phyloP scores from a whole-genome alignment of 2,329 filamentous ascomycete species.

The Periconia sp. region DNA sequence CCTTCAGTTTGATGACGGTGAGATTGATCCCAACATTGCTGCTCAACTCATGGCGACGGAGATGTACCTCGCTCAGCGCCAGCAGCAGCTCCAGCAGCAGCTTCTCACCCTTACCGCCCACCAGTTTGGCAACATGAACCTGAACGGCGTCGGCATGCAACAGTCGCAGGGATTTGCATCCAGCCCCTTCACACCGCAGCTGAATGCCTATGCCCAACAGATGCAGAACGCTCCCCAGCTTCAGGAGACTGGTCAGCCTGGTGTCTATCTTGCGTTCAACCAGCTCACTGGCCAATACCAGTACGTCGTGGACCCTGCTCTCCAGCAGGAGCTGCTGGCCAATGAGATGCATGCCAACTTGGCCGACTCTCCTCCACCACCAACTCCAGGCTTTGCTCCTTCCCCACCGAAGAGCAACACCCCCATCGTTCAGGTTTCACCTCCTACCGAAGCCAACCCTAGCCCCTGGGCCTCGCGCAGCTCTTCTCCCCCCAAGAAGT shows the following conservation, averaged over 20 bases:
- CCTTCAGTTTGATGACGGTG: conserved; percentile 68
- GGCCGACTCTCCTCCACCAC: conserved; percentile 53
- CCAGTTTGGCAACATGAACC: conserved; percentile 60
- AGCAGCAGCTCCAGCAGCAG: conserved; percentile 93
- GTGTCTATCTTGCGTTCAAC: conserved; percentile 82
- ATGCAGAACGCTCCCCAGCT: conserved; percentile 67
- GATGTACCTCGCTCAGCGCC: conserved; percentile 88
- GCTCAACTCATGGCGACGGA: conserved; percentile 90
- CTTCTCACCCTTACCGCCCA: conserved; percentile 73
- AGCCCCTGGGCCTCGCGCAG: conserved; percentile 60
- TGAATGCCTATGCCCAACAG: conserved; percentile 66
- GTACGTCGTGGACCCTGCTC: conserved; percentile 73
- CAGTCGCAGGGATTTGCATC: conserved; percentile 51
- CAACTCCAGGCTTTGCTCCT: conserved; percentile 40
- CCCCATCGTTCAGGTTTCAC: conserved; percentile 76
- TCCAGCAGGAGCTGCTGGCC: conserved; percentile 46
- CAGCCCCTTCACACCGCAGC: conserved; percentile 56
- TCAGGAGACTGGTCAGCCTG: conserved; percentile 68
- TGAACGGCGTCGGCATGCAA: conserved; percentile 51
- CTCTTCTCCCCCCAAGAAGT: conserved; percentile 63
- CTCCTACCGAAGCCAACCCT: conserved; percentile 64
- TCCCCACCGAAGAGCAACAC: conserved; percentile 44
- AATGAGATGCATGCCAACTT: conserved; percentile 33
- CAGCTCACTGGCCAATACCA: conserved; percentile 81
- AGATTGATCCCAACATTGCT: conserved; percentile 84